These are phyloP conservation scores for Hypomyces perniciosus DNA, from an alignment of 2,329 filamentous ascomycete genomes.

Conservation along the genomic window DNA sequence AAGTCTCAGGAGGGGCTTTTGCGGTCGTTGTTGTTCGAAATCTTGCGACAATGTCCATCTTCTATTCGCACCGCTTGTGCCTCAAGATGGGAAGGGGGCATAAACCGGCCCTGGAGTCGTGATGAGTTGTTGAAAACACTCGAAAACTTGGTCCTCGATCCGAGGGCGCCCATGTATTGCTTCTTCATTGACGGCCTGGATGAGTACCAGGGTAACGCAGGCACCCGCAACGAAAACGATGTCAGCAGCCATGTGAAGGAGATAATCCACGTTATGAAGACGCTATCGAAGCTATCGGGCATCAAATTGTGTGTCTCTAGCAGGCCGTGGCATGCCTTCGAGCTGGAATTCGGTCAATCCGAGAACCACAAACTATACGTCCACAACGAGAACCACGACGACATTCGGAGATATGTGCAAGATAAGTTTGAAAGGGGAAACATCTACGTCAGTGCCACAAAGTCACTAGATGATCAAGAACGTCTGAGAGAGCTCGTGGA, in stretches of 20 bases:
- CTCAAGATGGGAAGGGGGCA: background rate
- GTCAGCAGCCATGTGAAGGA: background rate
- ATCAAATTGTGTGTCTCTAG: constrained; percentile 28
- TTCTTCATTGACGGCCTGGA: constrained; percentile 24
- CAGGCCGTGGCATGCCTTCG: constrained; percentile 21
- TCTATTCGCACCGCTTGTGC: constrained; percentile 10
- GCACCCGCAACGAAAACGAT: background rate
- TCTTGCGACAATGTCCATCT: constrained; percentile 16
- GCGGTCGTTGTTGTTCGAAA: constrained; percentile 26
- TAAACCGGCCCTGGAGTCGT: background rate
- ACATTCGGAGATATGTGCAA: constrained; percentile 4
- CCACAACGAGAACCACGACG: constrained; percentile 3
- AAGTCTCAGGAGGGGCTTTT: constrained; percentile 30
- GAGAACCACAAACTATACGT: background rate
- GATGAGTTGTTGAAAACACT: background rate
- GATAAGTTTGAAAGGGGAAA: background rate
- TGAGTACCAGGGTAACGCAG: constrained; percentile 15
- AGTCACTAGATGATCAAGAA: too few relatives aligned
- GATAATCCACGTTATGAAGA: constrained; percentile 6
- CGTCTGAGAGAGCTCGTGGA: background rate
- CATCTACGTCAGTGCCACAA: too few relatives aligned
- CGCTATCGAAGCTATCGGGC: background rate
- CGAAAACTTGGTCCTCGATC: background rate
- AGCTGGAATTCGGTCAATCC: constrained; percentile 9
- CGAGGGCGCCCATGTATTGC: constrained; percentile 6